Percentiles rank a stretch among this genome's conserved stretches.
These are phyloP conservation scores for Fusarium staphyleae DNA, from an alignment of 2,329 filamentous ascomycete genomes.

Conservation along the genomic window DNA sequence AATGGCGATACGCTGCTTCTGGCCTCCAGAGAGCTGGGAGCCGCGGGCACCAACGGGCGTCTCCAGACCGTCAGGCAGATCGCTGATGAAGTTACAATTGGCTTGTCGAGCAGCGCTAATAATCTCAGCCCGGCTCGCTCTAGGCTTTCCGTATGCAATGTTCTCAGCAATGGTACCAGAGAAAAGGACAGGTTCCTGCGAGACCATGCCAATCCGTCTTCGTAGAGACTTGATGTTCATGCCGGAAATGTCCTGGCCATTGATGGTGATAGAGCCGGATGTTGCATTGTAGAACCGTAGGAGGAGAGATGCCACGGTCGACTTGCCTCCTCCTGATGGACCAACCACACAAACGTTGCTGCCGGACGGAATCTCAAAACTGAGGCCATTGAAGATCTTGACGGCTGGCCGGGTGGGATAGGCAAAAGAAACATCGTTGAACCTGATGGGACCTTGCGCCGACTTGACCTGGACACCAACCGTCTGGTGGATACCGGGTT, in stretches of 20 bases:
- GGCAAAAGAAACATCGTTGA: constrained; percentile 84
- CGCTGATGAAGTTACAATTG: constrained; percentile 95
- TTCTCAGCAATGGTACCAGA: constrained; percentile 86
- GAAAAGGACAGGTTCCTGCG: constrained; percentile 93
- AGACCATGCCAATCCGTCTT: constrained; percentile 91
- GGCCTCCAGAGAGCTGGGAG: constrained; percentile 91
- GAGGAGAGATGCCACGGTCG: constrained; percentile 89
- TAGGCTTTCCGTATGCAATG: constrained; percentile 87
- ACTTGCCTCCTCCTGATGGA: constrained; percentile 94
- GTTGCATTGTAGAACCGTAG: constrained; percentile 91
- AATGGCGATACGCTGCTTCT: constrained; percentile 98
- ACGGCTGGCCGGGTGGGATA: constrained; percentile 95
- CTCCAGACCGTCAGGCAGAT: constrained; percentile 94
- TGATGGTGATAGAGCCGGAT: constrained; percentile 78
- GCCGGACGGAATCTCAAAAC: constrained; percentile 90
- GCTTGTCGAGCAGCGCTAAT: constrained; percentile 86
- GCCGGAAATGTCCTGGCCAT: constrained; percentile 79
- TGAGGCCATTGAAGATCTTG: constrained; percentile 85
- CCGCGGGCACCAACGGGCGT: constrained; percentile 92
- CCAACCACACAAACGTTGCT: constrained; percentile 97
- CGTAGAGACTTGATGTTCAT: constrained; percentile 96
- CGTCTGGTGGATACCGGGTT: constrained; percentile 86
- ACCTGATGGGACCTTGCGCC: constrained; percentile 87
- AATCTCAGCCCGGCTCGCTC: constrained; percentile 80
- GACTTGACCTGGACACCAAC: constrained; percentile 80